Conservation (phyloP, 2,329 filamentous ascomycete species). For the Penicillium sp. region DNA sequence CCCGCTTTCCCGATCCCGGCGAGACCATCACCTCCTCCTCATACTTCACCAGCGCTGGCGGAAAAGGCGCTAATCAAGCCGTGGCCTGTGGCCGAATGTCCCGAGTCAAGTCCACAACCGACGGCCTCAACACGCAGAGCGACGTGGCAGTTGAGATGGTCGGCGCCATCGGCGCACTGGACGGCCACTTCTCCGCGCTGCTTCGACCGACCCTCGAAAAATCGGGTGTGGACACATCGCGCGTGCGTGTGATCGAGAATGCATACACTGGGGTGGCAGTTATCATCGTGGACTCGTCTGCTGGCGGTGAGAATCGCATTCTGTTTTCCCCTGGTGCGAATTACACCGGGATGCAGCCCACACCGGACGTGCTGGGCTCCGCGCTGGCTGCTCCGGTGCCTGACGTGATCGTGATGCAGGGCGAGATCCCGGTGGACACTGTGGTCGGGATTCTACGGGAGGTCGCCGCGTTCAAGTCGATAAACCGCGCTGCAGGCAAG, state of each 20-base stretch:
- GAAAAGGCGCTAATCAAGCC: constrained; percentile 95
- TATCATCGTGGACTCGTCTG: constrained; percentile 72
- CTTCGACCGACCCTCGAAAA: constrained; percentile 61
- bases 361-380: constrained; percentile 41
- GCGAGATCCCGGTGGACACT: constrained; percentile 71
- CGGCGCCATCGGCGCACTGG: constrained; percentile 65
- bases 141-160: constrained; percentile 65
- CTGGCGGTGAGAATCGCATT: constrained; percentile 73
- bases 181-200: constrained; percentile 64
- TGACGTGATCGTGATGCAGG: constrained; percentile 72
- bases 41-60: constrained; percentile 80
- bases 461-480: constrained; percentile 36
- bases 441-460: constrained; percentile 61
- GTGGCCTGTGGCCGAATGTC: constrained; percentile 85
- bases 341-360: constrained; percentile 47
- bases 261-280: constrained; percentile 70
- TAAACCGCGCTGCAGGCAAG: constrained; percentile 47
- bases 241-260: constrained; percentile 51
- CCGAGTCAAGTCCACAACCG: constrained; percentile 48
- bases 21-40: constrained; percentile 82
- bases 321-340: constrained; percentile 74
- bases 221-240: constrained; percentile 64
- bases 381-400: constrained; percentile 49
- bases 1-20: constrained; percentile 78
- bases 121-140: constrained; percentile 22